phyloP scores from a whole-genome alignment of 495 filamentous ascomycete species.

The Mytilinidion resinicola region DNA sequence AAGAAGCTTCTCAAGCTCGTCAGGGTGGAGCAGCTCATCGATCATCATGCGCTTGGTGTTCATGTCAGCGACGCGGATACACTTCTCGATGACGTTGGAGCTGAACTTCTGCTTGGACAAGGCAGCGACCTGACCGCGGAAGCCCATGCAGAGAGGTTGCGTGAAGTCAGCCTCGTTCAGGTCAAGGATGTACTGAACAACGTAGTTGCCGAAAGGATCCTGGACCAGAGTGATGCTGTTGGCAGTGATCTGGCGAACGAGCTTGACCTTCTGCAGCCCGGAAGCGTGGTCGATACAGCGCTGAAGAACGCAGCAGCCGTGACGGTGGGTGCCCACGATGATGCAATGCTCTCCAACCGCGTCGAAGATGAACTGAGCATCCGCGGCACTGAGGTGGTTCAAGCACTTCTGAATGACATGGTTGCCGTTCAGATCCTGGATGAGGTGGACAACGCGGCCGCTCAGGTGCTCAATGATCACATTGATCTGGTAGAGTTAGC shows the following conservation, averaged over 20 bases:
- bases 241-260: constrained; percentile 77
- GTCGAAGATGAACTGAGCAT: constrained; percentile 94
- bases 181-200: constrained; percentile 96
- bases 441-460: constrained; percentile 77
- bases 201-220: constrained; percentile 97
- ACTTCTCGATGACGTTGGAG: constrained; percentile 98
- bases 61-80: constrained; percentile 70
- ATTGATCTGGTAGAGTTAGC: constrained; percentile 49
- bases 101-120: constrained; percentile 98
- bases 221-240: constrained; percentile 80
- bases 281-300: constrained; percentile 97
- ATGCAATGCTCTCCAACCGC: constrained; percentile 82
- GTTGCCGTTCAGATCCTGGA: constrained; percentile 96
- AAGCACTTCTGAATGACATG: constrained; percentile 99
- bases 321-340: constrained; percentile 90
- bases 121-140: constrained; percentile 62
- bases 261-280: constrained; percentile 75
- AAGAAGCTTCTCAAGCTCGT: constrained; percentile 77
- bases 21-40: constrained; percentile 66
- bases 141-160: constrained; percentile 71
- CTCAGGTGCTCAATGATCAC: constrained; percentile 75
- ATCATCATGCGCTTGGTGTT: constrained; percentile 71
- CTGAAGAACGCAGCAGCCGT: constrained; percentile 96
- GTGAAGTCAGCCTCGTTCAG: constrained; percentile 77
- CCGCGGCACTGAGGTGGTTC: constrained; percentile 73